Conservation (phyloP, 768 basidiomycete species). For the Cystobasidium ongulense region DNA sequence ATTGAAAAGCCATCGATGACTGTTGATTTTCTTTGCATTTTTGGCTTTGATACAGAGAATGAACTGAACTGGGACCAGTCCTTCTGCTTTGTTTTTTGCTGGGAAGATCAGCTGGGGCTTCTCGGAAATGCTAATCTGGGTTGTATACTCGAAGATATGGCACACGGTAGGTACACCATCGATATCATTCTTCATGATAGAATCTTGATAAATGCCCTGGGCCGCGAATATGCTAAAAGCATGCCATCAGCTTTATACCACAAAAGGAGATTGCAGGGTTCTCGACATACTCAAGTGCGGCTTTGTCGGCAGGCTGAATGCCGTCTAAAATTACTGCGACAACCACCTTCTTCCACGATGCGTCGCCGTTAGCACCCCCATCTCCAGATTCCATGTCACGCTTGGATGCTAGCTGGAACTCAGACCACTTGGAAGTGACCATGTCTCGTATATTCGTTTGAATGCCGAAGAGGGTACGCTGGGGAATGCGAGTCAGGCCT, state of each 20-base stretch:
- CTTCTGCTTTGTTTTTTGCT: constrained; percentile 78
- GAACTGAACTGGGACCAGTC: constrained; percentile 55
- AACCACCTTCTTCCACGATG: constrained; percentile 70
- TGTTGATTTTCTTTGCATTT: constrained; percentile 96
- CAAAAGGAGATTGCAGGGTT: too few relatives aligned
- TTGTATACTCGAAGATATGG: constrained; percentile 98
- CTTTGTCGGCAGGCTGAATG: constrained; percentile 80
- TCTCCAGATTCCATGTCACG: constrained; percentile 66
- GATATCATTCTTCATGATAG: constrained; percentile 42
- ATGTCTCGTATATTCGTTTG: constrained; percentile 97
- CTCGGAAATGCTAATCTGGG: constrained; percentile 84
- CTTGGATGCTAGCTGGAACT: constrained; percentile 75
- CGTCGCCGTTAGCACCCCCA: constrained; percentile 40
- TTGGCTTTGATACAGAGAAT: constrained; percentile 53
- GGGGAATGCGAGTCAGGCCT: background rate
- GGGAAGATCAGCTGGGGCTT: constrained; percentile 85
- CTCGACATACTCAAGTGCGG: constrained; percentile 40
- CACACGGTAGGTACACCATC: constrained; percentile 59
- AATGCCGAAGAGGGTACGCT: constrained; percentile 74
- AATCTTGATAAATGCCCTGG: constrained; percentile 46
- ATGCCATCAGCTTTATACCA: background rate
- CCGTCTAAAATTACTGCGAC: constrained; percentile 67
- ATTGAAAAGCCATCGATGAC: constrained; percentile 95
- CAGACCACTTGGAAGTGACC: constrained; percentile 88
- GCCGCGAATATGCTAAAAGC: constrained; percentile 45